These are phyloP conservation scores for Lagerstroemia speciosa DNA, from an alignment of 345 rosid species.

Conservation along the genomic window DNA sequence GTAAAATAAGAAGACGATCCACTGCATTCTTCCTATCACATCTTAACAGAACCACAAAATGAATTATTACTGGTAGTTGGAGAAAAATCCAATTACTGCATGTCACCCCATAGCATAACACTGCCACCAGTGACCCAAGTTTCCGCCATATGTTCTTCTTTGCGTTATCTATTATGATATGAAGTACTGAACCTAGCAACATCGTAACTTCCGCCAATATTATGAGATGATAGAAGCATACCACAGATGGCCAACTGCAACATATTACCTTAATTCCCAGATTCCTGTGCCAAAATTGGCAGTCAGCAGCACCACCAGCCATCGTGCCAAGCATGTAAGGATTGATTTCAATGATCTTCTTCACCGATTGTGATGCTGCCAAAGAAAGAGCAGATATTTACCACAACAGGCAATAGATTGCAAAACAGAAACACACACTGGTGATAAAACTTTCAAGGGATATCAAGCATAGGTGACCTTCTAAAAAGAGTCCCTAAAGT, in stretches of 20 bases:
- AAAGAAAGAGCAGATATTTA: neutral
- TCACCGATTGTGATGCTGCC: slow-evolving; percentile 83
- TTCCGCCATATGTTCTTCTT: neutral
- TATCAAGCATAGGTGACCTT: neutral
- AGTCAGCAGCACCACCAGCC: slow-evolving; percentile 99
- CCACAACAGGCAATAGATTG: neutral
- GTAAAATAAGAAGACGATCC: neutral
- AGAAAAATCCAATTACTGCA: neutral
- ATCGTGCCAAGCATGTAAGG: slow-evolving; percentile 93
- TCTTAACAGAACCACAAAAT: neutral
- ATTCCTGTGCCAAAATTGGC: slow-evolving; percentile 96
- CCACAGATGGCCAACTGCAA: neutral
- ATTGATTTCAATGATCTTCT: slow-evolving; percentile 90
- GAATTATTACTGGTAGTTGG: neutral
- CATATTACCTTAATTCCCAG: slow-evolving; percentile 70
- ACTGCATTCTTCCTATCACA: neutral
- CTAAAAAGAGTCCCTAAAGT: neutral
- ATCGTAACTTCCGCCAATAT: neutral
- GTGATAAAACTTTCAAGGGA: neutral
- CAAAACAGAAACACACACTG: neutral
- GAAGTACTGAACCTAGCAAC: neutral
- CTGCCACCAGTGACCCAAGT: neutral
- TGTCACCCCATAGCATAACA: neutral
- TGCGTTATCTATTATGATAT: neutral
- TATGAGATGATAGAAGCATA: neutral